Conservation (phyloP, 306 rosid species). For the Glycine latifolia region DNA sequence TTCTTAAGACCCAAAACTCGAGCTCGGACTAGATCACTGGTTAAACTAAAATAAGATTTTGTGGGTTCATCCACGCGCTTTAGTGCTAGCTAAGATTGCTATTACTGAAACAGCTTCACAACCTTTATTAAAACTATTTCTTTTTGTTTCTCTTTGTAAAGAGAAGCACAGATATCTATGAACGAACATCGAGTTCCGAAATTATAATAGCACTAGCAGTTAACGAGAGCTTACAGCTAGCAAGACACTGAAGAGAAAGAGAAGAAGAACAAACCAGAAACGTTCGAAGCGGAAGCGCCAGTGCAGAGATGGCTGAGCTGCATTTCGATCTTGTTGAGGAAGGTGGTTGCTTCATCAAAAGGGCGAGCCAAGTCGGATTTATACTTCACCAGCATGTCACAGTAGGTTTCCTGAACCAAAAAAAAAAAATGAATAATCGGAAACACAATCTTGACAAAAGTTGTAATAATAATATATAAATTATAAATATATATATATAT, state of each 20-base stretch:
- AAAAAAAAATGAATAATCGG: not conserved
- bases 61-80: not conserved
- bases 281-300: slow-evolving; percentile 60
- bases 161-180: slow-evolving; percentile 43
- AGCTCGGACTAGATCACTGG: not conserved
- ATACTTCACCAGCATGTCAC: slow-evolving; percentile 80
- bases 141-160: not conserved
- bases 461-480: slow-evolving; percentile 8
- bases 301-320: slow-evolving; percentile 83
- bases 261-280: slow-evolving; percentile 70
- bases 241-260: not conserved
- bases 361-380: slow-evolving; percentile 89
- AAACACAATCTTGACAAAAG: slow-evolving; percentile 47
- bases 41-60: not conserved
- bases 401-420: slow-evolving; percentile 79
- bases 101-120: not conserved
- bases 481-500: too few relatives aligned
- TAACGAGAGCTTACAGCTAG: not conserved
- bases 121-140: not conserved
- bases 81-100: not conserved
- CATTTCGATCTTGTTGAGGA: slow-evolving; percentile 84
- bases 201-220: slow-evolving; percentile 26
- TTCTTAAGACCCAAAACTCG: not conserved
- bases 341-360: slow-evolving; percentile 89
- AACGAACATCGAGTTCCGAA: slow-evolving; percentile 43